A percentile compares a stretch with the other conserved stretches of the same genome.
Evolutionary conservation across 2,329 filamentous ascomycete species (phyloP).

Genomic region (Alternaria viburni): DNA sequence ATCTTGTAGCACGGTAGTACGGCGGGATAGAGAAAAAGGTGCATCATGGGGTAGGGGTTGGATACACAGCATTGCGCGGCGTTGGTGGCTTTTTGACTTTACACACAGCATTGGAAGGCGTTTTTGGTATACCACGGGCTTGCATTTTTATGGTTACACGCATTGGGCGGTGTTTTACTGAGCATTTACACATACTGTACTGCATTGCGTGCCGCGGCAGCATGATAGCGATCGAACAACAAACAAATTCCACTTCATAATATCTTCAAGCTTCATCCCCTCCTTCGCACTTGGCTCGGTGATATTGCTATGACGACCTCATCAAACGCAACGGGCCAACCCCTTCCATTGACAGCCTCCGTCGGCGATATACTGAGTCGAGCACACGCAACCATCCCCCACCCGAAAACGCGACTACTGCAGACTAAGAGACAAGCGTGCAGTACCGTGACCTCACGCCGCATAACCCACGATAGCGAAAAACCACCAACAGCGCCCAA

Average conservation of each 20-base stretch:
- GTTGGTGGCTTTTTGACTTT: slow-evolving; percentile 17
- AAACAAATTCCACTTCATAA: slow-evolving; percentile 5
- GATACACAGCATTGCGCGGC: slow-evolving; percentile 28
- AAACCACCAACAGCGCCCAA: background rate
- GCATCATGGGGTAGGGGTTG: slow-evolving; percentile 5
- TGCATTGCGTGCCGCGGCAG: slow-evolving; percentile 2
- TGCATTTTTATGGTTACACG: slow-evolving; percentile 19
- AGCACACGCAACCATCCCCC: slow-evolving; percentile 6
- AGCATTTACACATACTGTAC: slow-evolving; percentile 34
- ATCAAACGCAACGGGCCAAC: background rate
- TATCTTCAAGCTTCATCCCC: slow-evolving; percentile 1
- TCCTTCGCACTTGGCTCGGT: background rate
- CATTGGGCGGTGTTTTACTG: slow-evolving; percentile 37
- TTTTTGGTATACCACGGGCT: slow-evolving; percentile 16
- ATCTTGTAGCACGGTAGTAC: slow-evolving; percentile 27
- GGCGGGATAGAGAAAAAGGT: background rate
- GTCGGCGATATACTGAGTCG: slow-evolving; percentile 1
- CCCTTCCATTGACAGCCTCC: background rate
- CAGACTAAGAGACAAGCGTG: slow-evolving; percentile 10
- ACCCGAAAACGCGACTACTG: slow-evolving; percentile 11
- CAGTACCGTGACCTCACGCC: slow-evolving; percentile 15
- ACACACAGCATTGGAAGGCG: slow-evolving; percentile 26
- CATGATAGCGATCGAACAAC: slow-evolving; percentile 13
- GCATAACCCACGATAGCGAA: slow-evolving; percentile 8
- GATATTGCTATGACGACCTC: background rate